These are phyloP conservation scores for Plasmodium knowlesi DNA, from an alignment of 169 alveolate genomes.

Conservation along the genomic window DNA sequence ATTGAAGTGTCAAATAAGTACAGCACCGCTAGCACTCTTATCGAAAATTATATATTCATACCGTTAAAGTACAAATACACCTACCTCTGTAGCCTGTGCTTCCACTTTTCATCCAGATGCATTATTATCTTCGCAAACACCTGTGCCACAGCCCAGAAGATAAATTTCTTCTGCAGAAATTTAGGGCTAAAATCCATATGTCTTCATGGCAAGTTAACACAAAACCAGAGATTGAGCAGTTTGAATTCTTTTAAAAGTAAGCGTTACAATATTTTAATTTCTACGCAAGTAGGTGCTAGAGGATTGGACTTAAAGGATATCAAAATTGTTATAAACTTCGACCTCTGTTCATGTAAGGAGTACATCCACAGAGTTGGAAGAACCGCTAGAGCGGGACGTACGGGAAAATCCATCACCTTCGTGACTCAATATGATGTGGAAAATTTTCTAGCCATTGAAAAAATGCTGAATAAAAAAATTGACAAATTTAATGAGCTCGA, in stretches of 20 bases:
- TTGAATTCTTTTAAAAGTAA: conserved; percentile 94
- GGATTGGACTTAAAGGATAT: conserved; percentile 99
- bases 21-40: conserved; percentile 93
- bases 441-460: conserved; percentile 69
- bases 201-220: conserved; percentile 96
- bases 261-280: conserved; percentile 89
- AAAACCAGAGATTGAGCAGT: conserved; percentile 94
- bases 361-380: conserved; percentile 99
- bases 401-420: conserved; percentile 96
- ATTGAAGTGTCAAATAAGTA: conserved; percentile 87
- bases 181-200: conserved; percentile 93
- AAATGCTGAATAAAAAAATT: conserved; percentile 74
- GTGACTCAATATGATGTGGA: conserved; percentile 94
- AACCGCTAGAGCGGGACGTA: conserved; percentile 99
- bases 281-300: conserved; percentile 99
- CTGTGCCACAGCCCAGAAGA: conserved; percentile 90
- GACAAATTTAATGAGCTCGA: conserved; percentile 81
- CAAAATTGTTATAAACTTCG: conserved; percentile 97
- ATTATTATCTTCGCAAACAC: conserved; percentile 96
- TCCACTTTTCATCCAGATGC: conserved; percentile 78
- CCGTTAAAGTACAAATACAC: conserved; percentile 96
- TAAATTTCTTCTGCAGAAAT: conserved; percentile 91
- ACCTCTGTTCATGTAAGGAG: conserved; percentile 96
- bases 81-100: conserved; percentile 90
- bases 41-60: conserved; percentile 93